Base-by-base conservation (phyloP, 495 filamentous ascomycete genomes). In the Hapsidospora chrysogenum region DNA sequence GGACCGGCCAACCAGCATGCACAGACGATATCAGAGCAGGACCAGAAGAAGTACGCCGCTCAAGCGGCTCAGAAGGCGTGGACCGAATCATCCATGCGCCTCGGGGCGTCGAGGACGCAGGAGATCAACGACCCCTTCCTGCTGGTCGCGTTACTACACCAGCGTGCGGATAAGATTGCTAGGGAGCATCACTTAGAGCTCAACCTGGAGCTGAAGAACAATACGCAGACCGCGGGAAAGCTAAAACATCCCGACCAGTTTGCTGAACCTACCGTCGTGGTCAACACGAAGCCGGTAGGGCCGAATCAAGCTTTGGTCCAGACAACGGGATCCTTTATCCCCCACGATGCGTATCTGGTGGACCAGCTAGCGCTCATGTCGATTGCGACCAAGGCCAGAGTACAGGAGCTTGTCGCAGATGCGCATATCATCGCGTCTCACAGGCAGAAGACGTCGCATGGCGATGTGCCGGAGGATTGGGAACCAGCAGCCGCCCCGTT, bases 291-390 rank as follows among this genome's bases (percentile, higher is more conserved):
- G 29, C 39, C 42, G 2, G 9, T 22, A 7, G 64, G 57, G 1
- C 63, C 67, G 0, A 67, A 77, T 43, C 71, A 67, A 9, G 59
- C 62, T 9, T 49, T 76, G 3, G 63, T 74, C 2, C 47, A 64
- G 11, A 70, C 75, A 3, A 65, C 62, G 2, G 74, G 74, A 1
- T 70, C 73, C 2, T 61, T 80, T n/a, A 66, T 85, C 15, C 72
- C 73, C 11, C 58, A 68, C 17, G 77, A 78, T 8, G 63, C 76
- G 2, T 68, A 63, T 22, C 52, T 89, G 21, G 73, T 74, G 10
- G 81, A 92, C 33, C 73, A 92, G 32, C 44, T 92, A 14, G 71
- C 77, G 17, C 60, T 92, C 17, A 36, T 92, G 20, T 85, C 80
- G 7, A 65, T 89, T 20, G 76, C 78, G 5, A 70, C 78, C 23